Conservation (phyloP, 148 eudicot species). For the Arbutus unedo region DNA sequence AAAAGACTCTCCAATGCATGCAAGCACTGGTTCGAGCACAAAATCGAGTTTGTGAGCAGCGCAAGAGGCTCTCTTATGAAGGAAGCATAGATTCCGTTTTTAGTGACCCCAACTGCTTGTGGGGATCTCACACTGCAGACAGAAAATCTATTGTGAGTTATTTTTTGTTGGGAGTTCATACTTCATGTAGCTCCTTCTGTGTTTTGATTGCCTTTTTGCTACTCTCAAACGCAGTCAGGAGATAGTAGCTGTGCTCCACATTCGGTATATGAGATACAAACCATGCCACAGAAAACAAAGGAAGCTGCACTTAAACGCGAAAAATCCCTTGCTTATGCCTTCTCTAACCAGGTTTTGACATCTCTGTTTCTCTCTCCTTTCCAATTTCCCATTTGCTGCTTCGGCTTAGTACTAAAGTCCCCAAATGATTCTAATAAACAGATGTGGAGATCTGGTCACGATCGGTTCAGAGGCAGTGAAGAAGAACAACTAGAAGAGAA, state of each 20-base stretch:
- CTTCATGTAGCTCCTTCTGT: not conserved
- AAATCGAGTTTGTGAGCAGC: conserved; percentile 54
- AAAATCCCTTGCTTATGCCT: conserved; percentile 32
- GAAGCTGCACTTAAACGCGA: conserved; percentile 26
- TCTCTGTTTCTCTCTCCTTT: not conserved
- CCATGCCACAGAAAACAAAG: conserved; percentile 27
- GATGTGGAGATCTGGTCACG: conserved; percentile 45
- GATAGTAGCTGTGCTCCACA: conserved; percentile 8
- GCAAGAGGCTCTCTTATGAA: conserved; percentile 58
- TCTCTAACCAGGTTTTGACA: conserved; percentile 34
- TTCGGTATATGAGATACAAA: conserved; percentile 24
- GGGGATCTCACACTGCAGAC: conserved; percentile 18
- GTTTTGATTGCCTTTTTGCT: not conserved
- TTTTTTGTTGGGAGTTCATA: not conserved
- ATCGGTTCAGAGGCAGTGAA: conserved; percentile 20
- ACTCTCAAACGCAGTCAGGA: conserved; percentile 30
- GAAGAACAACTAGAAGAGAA: conserved; percentile 22
- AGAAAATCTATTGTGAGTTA: conserved; percentile 29
- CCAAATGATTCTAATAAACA: conserved; percentile 18
- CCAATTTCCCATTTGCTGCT: not conserved
- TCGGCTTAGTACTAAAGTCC: conserved; percentile 8
- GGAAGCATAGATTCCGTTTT: conserved; percentile 34
- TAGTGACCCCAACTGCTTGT: conserved; percentile 10
- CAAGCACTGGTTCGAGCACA: conserved; percentile 76
- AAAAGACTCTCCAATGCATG: conserved; percentile 65